Conservation (phyloP, 495 filamentous ascomycete genomes). For the Lindgomyces ingoldianus region DNA sequence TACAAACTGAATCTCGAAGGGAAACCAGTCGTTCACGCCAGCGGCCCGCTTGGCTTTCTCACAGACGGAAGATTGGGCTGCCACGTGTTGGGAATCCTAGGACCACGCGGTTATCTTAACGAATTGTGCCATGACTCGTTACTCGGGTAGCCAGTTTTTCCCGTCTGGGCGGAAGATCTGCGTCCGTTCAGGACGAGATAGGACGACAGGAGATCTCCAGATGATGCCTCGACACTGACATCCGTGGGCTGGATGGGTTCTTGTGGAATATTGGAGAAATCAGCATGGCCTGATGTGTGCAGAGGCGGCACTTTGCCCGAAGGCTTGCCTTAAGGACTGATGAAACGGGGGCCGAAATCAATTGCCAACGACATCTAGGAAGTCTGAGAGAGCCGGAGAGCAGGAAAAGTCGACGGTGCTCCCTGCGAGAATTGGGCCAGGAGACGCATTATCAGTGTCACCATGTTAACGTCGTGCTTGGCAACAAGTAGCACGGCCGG, state of each 20-base stretch:
- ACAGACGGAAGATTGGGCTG: conserved; percentile 22
- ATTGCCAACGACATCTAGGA: background rate
- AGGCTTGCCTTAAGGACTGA: background rate
- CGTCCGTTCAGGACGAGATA: background rate
- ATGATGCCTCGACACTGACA: background rate
- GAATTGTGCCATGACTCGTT: conserved; percentile 23
- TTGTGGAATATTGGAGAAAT: background rate
- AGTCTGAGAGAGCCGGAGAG: conserved; percentile 1
- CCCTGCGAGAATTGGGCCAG: background rate
- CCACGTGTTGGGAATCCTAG: conserved; percentile 29
- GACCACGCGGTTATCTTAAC: conserved; percentile 27
- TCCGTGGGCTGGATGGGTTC: background rate
- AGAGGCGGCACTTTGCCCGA: conserved; percentile 16
- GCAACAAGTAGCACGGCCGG: background rate
- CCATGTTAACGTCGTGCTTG: background rate
- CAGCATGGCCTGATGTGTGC: conserved; percentile 25
- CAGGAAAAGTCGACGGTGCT: background rate
- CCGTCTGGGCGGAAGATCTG: conserved; percentile 21
- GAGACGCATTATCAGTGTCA: conserved; percentile 17
- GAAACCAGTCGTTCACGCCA: conserved; percentile 23
- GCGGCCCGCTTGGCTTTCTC: conserved; percentile 21
- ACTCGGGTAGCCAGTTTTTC: conserved; percentile 4
- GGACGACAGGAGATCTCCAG: background rate
- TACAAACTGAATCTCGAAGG: background rate
- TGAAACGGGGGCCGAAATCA: conserved; percentile 4